A percentile compares a stretch with the other conserved stretches of the same genome.
phyloP scores from a whole-genome alignment of 768 basidiomycete species.

The Cytidiella melzeri region DNA sequence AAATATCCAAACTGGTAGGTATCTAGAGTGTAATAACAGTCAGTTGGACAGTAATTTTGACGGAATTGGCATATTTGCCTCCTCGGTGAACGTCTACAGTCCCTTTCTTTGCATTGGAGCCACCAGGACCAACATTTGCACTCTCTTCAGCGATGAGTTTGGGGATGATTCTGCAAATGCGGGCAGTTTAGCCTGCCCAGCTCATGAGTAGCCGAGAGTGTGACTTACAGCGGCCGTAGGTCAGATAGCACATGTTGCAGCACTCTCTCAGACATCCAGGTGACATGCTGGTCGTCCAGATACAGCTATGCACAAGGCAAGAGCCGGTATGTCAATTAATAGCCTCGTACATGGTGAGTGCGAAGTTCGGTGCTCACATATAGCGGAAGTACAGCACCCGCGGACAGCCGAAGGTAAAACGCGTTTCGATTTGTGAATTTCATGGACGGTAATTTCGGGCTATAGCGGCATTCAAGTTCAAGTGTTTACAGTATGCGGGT shows the following conservation, averaged over 20 bases:
- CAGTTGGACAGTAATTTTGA: background rate
- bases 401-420: conserved; percentile 78
- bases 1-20: conserved; percentile 91
- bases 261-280: conserved; percentile 85
- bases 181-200: too few relatives aligned
- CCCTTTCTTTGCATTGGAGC: conserved; percentile 52
- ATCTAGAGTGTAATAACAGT: conserved; percentile 38
- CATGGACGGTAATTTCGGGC: too few relatives aligned
- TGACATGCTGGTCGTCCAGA: conserved; percentile 79
- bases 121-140: conserved; percentile 31
- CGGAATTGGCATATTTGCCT: conserved; percentile 46
- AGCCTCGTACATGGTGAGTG: background rate
- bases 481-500: too few relatives aligned
- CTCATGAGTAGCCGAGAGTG: background rate
- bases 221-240: conserved; percentile 58
- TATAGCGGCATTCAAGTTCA: too few relatives aligned
- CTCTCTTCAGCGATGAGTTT: conserved; percentile 61
- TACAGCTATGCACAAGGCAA: conserved; percentile 47
- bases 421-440: conserved; percentile 67
- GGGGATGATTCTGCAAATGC: conserved; percentile 47
- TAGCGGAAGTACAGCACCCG: conserved; percentile 66
- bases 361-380: conserved; percentile 64
- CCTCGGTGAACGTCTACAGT: conserved; percentile 82
- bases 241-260: conserved; percentile 79
- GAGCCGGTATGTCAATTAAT: background rate